A percentile compares a stretch with the other conserved stretches of the same genome.
These are phyloP conservation scores for Oemleria cerasiformis DNA, from an alignment of 306 rosid genomes.

Conservation along the genomic window DNA sequence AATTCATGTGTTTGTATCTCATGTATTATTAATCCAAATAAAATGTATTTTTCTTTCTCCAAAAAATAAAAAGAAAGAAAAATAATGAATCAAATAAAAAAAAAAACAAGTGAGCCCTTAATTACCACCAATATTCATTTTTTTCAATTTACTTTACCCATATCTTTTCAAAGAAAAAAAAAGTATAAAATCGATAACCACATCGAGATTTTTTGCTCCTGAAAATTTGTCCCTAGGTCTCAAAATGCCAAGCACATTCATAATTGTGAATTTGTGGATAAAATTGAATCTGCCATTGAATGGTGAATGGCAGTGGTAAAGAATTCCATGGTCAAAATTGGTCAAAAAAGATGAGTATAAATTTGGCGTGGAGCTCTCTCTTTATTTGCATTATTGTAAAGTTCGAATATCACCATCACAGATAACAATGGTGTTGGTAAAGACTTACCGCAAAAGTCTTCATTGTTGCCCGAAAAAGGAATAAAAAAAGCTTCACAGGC, in stretches of 20 bases:
- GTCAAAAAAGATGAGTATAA: background rate
- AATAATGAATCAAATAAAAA: too few relatives aligned
- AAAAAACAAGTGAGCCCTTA: background rate
- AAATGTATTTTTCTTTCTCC: too few relatives aligned
- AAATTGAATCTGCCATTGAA: too few relatives aligned
- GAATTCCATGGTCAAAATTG: background rate
- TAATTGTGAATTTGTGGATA: too few relatives aligned
- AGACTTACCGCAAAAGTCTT: background rate
- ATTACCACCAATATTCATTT: background rate
- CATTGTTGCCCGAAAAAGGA: background rate
- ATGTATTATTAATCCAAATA: too few relatives aligned
- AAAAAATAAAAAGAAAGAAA: too few relatives aligned
- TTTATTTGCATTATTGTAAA: background rate
- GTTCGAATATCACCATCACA: background rate
- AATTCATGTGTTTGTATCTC: background rate
- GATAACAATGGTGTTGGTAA: background rate
- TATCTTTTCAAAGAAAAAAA: too few relatives aligned
- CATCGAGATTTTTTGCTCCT: too few relatives aligned
- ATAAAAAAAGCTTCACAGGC: background rate
- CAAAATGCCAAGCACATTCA: background rate
- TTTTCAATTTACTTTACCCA: too few relatives aligned
- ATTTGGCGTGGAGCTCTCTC: background rate
- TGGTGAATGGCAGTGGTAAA: too few relatives aligned
- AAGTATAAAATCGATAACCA: too few relatives aligned
- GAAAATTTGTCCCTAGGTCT: background rate